Evolutionary conservation across 1,284 basidiomycete species (phyloP).

Genomic region (Moniliella sp.): DNA sequence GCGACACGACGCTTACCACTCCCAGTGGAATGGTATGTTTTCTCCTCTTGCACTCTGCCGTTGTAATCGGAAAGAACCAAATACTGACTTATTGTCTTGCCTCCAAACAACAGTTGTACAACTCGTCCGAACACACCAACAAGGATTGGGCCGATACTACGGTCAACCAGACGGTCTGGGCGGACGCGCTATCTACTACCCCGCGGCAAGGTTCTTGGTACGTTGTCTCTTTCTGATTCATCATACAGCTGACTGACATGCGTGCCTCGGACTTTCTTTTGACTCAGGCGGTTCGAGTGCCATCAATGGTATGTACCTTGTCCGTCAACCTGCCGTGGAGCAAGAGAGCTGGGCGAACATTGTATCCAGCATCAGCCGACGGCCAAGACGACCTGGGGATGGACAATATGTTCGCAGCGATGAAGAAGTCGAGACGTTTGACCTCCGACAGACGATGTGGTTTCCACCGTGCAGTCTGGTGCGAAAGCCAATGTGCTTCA

Average conservation of each 20-base stretch:
- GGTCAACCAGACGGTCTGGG: conserved; percentile 4
- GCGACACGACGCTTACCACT: conserved; percentile 2
- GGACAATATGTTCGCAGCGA: conserved; percentile 8
- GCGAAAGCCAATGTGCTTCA: conserved; percentile 6
- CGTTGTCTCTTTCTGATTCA: conserved; percentile 25
- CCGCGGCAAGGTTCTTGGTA: conserved; percentile 36
- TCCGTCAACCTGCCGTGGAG: conserved; percentile 22
- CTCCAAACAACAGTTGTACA: no score
- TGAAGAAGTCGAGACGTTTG: conserved; percentile 16
- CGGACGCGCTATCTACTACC: conserved; percentile 10
- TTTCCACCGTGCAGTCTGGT: conserved; percentile 7
- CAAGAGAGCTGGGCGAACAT: conserved; percentile 14
- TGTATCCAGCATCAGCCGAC: conserved; percentile 12
- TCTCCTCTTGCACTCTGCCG: not conserved
- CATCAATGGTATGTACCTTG: conserved; percentile 36
- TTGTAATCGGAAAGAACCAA: conserved; percentile 6
- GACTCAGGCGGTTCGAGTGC: conserved; percentile 38
- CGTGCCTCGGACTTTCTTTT: no score
- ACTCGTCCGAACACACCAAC: no score
- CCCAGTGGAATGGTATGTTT: not conserved
- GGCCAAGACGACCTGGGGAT: conserved; percentile 9
- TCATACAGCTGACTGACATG: conserved; percentile 19
- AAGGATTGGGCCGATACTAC: no score
- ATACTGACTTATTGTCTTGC: conserved; percentile 16
- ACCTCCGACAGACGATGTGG: conserved; percentile 4